Conservation (phyloP, 2,329 filamentous ascomycete genomes). For the Alternaria atra region DNA sequence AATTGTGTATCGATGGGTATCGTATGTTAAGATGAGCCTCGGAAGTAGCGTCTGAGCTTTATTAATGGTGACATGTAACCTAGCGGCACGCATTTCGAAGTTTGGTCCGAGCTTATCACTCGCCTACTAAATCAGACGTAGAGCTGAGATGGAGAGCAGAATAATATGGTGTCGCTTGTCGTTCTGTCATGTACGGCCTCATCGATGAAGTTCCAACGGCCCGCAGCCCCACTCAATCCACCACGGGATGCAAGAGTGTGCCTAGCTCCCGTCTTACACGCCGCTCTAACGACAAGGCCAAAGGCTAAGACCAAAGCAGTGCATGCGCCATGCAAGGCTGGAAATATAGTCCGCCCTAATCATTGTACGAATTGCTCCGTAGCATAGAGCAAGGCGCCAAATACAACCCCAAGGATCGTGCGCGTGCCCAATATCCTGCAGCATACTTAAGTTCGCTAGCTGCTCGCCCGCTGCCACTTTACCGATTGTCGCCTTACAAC, state of each 20-base stretch:
- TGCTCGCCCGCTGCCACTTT: background rate
- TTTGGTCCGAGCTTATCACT: background rate
- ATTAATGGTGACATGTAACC: background rate
- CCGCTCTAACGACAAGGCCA: background rate
- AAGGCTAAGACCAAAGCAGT: background rate
- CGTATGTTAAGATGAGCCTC: background rate
- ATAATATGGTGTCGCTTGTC: background rate
- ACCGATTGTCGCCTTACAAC: background rate
- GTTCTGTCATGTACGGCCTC: background rate
- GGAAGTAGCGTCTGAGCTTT: no score
- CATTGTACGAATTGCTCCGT: background rate
- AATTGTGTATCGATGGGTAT: background rate
- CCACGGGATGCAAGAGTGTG: background rate
- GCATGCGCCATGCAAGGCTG: background rate
- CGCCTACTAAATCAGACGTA: fast-evolving
- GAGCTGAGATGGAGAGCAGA: background rate
- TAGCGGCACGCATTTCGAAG: background rate
- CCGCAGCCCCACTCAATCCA: background rate
- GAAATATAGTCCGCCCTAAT: background rate
- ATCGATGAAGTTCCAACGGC: background rate
- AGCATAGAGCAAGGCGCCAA: no score
- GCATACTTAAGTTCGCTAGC: background rate
- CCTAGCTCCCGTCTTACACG: background rate
- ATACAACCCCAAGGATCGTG: background rate
- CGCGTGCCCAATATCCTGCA: background rate